These are phyloP conservation scores for Hymenoscyphus albidus DNA, from an alignment of 2,329 filamentous ascomycete genomes.

Conservation along the genomic window DNA sequence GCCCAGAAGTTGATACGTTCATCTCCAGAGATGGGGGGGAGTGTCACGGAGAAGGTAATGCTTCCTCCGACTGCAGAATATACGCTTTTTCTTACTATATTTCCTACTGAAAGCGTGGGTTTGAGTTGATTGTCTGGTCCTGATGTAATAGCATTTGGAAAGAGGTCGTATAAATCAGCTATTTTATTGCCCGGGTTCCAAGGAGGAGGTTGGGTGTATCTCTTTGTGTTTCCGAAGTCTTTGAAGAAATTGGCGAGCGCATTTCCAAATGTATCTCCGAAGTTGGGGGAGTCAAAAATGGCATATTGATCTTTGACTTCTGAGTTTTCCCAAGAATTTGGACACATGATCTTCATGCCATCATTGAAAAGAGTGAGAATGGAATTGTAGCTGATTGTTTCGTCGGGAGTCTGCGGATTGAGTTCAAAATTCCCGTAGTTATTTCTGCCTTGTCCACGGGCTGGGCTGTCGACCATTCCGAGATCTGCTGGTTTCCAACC, in stretches of 20 bases:
- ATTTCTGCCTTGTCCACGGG: slow-evolving; percentile 16
- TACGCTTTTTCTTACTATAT: slow-evolving; percentile 14
- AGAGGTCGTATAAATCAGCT: slow-evolving; percentile 17
- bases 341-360: slow-evolving; percentile 19
- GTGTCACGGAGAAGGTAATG: slow-evolving; percentile 12
- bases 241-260: slow-evolving; percentile 16
- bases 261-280: slow-evolving; percentile 17
- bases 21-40: slow-evolving; percentile 10
- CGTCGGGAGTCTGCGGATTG: slow-evolving; percentile 15
- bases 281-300: slow-evolving; percentile 17
- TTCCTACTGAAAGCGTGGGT: slow-evolving; percentile 14
- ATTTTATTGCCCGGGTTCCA: slow-evolving; percentile 18
- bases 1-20: slow-evolving; percentile 21
- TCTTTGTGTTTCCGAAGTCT: slow-evolving; percentile 13
- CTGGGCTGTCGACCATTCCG: slow-evolving; percentile 11
- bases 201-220: slow-evolving; percentile 14
- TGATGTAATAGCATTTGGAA: slow-evolving; percentile 9
- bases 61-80: slow-evolving; percentile 17
- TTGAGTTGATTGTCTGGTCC: slow-evolving; percentile 18
- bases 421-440: slow-evolving; percentile 19
- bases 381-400: slow-evolving; percentile 11
- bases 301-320: slow-evolving; percentile 18
- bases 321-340: slow-evolving; percentile 20
- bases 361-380: slow-evolving; percentile 15
- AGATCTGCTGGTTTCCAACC: slow-evolving; percentile 14